phyloP scores from a whole-genome alignment of 805 yeast genomes.

The Metschnikowia santaceciliae region DNA sequence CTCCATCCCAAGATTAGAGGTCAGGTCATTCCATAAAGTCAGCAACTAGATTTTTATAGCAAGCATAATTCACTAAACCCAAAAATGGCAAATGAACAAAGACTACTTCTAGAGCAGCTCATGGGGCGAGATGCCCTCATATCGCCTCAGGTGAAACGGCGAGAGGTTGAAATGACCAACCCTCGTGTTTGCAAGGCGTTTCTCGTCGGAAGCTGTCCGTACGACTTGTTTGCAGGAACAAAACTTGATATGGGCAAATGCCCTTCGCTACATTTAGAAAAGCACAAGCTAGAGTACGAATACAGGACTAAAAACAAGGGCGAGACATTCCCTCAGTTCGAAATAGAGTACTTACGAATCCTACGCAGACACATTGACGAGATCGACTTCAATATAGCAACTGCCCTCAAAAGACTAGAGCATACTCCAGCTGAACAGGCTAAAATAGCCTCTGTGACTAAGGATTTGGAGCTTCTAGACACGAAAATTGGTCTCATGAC shows the following conservation, averaged over 20 bases:
- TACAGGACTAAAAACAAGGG: conserved; percentile 37
- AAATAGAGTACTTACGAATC: conserved; percentile 45
- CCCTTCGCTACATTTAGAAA: conserved; percentile 69
- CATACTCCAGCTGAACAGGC: conserved; percentile 72
- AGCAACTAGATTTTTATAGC: neutral
- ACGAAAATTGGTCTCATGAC: conserved; percentile 60
- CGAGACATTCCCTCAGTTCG: conserved; percentile 48
- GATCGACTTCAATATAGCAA: conserved; percentile 59
- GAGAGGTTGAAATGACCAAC: conserved; percentile 40
- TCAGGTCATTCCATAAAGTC: neutral
- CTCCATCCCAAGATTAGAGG: too few relatives aligned
- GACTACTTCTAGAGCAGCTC: conserved; percentile 70
- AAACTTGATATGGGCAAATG: conserved; percentile 82
- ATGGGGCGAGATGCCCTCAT: conserved; percentile 63
- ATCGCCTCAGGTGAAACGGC: conserved; percentile 29
- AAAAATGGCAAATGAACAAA: conserved; percentile 66
- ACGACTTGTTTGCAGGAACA: conserved; percentile 76
- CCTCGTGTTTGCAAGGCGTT: conserved; percentile 70
- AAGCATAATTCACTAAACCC: neutral
- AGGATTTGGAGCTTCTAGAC: conserved; percentile 59
- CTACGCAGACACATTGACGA: conserved; percentile 59
- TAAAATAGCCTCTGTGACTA: conserved; percentile 50
- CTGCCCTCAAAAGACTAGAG: conserved; percentile 61
- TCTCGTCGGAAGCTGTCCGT: conserved; percentile 82
- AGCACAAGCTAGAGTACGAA: conserved; percentile 68